Evolutionary conservation across 2,329 filamentous ascomycete species (phyloP).

Genomic region (Diplodia seriata): DNA sequence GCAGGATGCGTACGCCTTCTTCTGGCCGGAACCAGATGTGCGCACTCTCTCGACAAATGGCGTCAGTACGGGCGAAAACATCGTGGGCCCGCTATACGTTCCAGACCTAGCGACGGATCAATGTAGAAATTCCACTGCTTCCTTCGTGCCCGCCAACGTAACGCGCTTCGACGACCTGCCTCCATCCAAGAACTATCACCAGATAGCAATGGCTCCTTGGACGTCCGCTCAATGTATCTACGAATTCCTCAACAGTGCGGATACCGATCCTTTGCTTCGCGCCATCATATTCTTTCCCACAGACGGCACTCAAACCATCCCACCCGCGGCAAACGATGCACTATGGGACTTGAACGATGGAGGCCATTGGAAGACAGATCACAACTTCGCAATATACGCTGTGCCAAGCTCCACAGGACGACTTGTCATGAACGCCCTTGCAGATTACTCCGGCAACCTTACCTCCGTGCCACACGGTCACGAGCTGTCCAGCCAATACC

Average conservation of each 20-base stretch:
- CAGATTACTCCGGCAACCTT: conserved; percentile 78
- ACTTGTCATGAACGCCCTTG: conserved; percentile 73
- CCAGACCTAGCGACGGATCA: conserved; percentile 69
- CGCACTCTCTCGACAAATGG: conserved; percentile 77
- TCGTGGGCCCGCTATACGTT: conserved; percentile 84
- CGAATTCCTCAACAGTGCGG: conserved; percentile 70
- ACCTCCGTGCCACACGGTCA: conserved; percentile 54
- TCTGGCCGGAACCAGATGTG: conserved; percentile 61
- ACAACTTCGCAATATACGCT: conserved; percentile 82
- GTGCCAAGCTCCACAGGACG: conserved; percentile 72
- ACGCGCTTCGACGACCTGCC: conserved; percentile 74
- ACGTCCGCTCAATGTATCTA: conserved; percentile 74
- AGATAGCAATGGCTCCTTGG: conserved; percentile 89
- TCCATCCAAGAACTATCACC: conserved; percentile 68
- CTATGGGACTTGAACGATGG: conserved; percentile 75
- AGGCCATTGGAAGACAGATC: conserved; percentile 73
- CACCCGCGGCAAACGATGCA: conserved; percentile 69
- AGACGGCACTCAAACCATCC: conserved; percentile 51
- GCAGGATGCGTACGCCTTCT: conserved; percentile 42
- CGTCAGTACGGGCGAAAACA: conserved; percentile 65
- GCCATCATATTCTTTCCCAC: conserved; percentile 62
- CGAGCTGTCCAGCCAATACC: conserved; percentile 48
- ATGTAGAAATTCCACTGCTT: conserved; percentile 68
- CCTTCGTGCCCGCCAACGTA: conserved; percentile 76
- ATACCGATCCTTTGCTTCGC: conserved; percentile 64